Evolutionary conservation across 768 basidiomycete genomes (phyloP), one percentile per base, ranked within the genome.

Genomic region (Rhizopogon salebrosus): DNA sequence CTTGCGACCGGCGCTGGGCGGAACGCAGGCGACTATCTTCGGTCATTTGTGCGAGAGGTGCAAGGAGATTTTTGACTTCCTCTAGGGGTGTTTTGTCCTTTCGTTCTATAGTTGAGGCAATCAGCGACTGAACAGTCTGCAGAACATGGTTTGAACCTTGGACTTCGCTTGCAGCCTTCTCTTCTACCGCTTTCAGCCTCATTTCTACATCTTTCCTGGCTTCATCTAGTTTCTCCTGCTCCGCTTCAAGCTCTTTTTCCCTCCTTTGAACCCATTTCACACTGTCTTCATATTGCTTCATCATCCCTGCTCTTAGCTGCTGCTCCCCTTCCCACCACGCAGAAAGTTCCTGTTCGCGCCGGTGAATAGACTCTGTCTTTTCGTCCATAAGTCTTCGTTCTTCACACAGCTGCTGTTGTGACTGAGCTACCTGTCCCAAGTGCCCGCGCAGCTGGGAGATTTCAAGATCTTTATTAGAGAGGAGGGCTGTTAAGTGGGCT

Each of bases 61-160:
- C 76, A 6, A 85, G 74, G 22, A 86, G 64, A 57, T 87, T 89
- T 70, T 85, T 85, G 23, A 90, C 82, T 64, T 90, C 89, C 61
- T 90, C 87, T 4, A 90, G 68, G 4, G 87, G 87, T 7, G 75
- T 77, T 62, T 77, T 75, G 41, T 80, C 79, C 60, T 72, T 80
- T 22, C 75, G 73, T 41, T 71, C 80, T 75, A 54, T 7, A 23
- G 14, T 51, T 11, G 29, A 42, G 27, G 4, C 14, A 49, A 35
- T 50, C 29, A 51, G 37, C 2, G 34, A 35, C n/a, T n/a, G 20
- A 6, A 34, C 13, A 29, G 41, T 31, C 4, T 23, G 26, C 3
- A 23, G 20, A 23, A 37, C 13, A 23, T 37, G 13, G 18, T 11
- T 18, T 31, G 26, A 45, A 57, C 56, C 56, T 52, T 60, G 64